Evolutionary conservation across 129 eudicot species (phyloP), one percentile per base, ranked within the genome.

Genomic region (Flaveria ramosissima): DNA sequence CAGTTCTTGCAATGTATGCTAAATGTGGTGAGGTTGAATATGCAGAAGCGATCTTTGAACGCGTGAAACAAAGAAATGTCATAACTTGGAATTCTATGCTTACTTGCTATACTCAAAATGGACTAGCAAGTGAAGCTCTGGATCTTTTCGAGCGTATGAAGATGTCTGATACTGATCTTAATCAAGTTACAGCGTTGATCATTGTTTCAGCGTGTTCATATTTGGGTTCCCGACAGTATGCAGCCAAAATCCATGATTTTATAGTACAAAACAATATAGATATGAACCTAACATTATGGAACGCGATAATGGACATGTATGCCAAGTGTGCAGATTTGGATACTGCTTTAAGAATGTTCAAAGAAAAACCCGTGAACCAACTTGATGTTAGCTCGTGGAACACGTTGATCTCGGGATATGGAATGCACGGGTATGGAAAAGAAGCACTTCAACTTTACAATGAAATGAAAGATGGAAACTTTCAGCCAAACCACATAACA

Each of bases 281-380:
- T 67, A 68, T 59, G 46, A 82, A 77, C 79, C 70, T 43, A 78
- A 84, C 65, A 14, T 68, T 79, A 59, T 60, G 68, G 84, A 82
- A 72, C 68, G 84, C 96, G 6, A 43, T 83, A 16, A 81, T 89
- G 64, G 96, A 87, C 87, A 87, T 87, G 88, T 87, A 89, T 71
- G 90, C 90, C 9, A 85, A 85, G 12, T 89, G 92, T 85, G 88
- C 82, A 62, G 77, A 78, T 71, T 78, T 85, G 20, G 86, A 24
- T 10, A 81, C 76, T 5, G 83, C 85, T 3, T 70, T 50, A 36
- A 79, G 47, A 76, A 81, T 68, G 78, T 89, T 83, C 17, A 61
- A 70, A 19, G 68, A 60, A 8, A n/a, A 67, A 20, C 75, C 80
- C 4, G 47, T 75, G 68, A 77, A 47, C 57, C 76, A 70, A 4